Evolutionary conservation across 257 asterid species (phyloP).

Genomic region (Jaltomata sinuosa): DNA sequence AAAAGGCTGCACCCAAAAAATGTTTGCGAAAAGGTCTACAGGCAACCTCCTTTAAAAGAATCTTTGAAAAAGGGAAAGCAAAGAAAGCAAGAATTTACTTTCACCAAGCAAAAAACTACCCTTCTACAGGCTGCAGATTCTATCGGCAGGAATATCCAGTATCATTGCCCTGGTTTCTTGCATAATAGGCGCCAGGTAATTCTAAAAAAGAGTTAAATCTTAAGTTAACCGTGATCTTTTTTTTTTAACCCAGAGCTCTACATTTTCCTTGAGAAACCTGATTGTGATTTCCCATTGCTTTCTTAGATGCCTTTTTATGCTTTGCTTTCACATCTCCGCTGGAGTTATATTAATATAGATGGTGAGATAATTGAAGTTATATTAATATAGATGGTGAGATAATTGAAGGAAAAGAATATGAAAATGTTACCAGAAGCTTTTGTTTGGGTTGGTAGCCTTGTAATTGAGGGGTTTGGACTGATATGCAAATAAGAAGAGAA

Average conservation of each 20-base stretch:
- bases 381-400: neutral
- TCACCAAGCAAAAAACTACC: slow-evolving; percentile 63
- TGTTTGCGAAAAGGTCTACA: slow-evolving; percentile 94
- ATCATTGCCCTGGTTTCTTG: slow-evolving; percentile 80
- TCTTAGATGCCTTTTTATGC: neutral
- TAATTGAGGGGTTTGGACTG: neutral
- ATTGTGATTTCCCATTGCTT: neutral
- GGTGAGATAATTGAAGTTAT: neutral
- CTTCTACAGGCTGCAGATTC: slow-evolving; percentile 91
- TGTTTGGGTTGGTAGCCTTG: neutral
- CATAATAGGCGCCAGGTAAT: slow-evolving; percentile 93
- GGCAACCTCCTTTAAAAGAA: slow-evolving; percentile 95
- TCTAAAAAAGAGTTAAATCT: slow-evolving; percentile 1
- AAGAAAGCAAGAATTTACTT: slow-evolving; percentile 72
- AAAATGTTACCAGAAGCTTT: neutral
- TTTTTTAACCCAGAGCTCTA: neutral
- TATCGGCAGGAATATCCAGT: slow-evolving; percentile 85
- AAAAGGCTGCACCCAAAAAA: slow-evolving; percentile 87
- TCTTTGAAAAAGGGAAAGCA: slow-evolving; percentile 89
- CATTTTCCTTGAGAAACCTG: neutral
- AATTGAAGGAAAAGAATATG: neutral
- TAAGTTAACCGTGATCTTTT: neutral
- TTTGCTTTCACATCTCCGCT: neutral
- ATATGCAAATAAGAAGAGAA: neutral
- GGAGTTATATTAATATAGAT: neutral